phyloP scores from a whole-genome alignment of 208 protist species.

The Trypanosomatidae sp. region DNA sequence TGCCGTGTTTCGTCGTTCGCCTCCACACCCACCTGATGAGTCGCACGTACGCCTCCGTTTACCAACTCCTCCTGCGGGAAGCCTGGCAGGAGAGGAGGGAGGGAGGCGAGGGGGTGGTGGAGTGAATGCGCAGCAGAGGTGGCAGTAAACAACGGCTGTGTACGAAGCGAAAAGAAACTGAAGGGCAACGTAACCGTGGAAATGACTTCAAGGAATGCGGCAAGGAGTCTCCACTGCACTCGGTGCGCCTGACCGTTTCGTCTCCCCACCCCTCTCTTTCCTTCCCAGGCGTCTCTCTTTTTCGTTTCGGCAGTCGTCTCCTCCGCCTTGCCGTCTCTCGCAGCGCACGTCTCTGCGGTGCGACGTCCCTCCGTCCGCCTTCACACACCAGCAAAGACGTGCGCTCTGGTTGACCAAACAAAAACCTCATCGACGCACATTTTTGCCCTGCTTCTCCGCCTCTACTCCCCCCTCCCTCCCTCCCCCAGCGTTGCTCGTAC shows the following conservation, averaged over 20 bases:
- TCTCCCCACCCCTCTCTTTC: not conserved
- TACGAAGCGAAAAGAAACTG: not conserved
- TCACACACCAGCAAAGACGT: not conserved
- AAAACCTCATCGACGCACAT: not conserved
- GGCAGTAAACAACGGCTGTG: not conserved
- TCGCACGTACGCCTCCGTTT: not conserved
- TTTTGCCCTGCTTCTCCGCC: not conserved
- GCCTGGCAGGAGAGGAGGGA: not conserved
- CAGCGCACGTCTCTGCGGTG: too few species aligned
- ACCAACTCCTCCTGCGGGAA: not conserved
- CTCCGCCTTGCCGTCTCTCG: not conserved
- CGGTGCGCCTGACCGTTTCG: not conserved
- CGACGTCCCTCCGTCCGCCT: not conserved
- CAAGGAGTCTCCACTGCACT: not conserved
- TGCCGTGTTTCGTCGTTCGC: not conserved
- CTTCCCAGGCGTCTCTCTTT: not conserved
- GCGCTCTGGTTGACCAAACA: conserved; percentile 4
- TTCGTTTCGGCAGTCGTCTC: too few species aligned
- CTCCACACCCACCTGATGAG: not conserved
- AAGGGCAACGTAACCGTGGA: not conserved
- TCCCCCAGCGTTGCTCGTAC: not conserved
- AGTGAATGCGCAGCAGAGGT: not conserved
- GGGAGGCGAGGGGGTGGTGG: not conserved
- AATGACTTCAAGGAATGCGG: not conserved
- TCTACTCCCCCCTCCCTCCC: not conserved